Evolutionary conservation across 2,329 filamentous ascomycete species (phyloP), one percentile per base, ranked within the genome.

Genomic region (Alternaria brassicicola): DNA sequence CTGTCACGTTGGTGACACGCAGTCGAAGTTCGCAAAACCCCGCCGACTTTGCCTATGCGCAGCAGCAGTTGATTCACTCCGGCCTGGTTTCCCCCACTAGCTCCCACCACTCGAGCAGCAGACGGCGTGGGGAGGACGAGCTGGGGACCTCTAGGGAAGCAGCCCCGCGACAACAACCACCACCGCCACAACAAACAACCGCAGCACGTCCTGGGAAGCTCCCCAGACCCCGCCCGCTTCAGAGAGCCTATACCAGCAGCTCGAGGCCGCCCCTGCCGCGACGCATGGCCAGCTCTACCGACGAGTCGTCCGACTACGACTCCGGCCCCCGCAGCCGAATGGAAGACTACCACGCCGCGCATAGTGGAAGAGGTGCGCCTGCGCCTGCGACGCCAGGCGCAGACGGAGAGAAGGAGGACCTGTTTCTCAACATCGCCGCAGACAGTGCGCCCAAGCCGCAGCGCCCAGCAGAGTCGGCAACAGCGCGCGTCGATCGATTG

Each of bases 1-100:
- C 82, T 50, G 79, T 83, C 57, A 79, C 81, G n/a, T 77, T 83
- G 57, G 80, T 81, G 58, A 83, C 70, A 59, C 73, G 75, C 65
- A 61, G 69, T 31, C 39, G 57, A 9, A 49, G 30, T 52, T 59
- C 69, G 39, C 73, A 71, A 55, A 68, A 66, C 59, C 63, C 72
- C 30, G 46, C 66, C 57, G 70, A 74, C 61, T 68, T 65, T 58
- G 62, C 66, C 41, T 70, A 63, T 59, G 64, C 69, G 23, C 70
- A 75, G 52, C 71, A 71, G 55, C 71, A 73, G 48, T 62, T 70
- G 39, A 28, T 65, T 21, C 64, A 67, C 53, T 42, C 57, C 5
- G 68, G 61, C 13, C 64, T 73, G 53, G 67, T 65, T 38, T 67
- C 68, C n/a, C 69, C 67, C 12, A 66, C 59, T 57, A 63, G 61